Percentiles rank a stretch among this genome's conserved stretches.
Evolutionary conservation across 2,329 filamentous ascomycete species (phyloP).

Genomic region (Fusarium mangiferae): DNA sequence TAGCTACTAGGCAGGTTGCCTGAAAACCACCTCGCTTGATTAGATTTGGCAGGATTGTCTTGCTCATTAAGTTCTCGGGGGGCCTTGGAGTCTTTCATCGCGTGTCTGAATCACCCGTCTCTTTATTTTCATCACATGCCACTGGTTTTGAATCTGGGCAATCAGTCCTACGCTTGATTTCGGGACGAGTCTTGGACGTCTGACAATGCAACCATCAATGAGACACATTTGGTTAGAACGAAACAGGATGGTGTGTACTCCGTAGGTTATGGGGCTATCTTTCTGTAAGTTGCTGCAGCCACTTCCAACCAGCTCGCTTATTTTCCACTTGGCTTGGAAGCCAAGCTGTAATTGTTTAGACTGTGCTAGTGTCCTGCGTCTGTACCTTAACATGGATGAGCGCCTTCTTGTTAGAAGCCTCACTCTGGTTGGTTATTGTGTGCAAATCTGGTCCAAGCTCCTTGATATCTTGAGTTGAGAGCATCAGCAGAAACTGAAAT

Average conservation of each 20-base stretch:
- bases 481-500: slow-evolving; percentile 1
- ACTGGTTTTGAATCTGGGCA: slow-evolving; percentile 21
- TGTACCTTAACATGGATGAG: slow-evolving; percentile 22
- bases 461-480: slow-evolving; percentile 11
- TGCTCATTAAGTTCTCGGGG: slow-evolving; percentile 5
- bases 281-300: slow-evolving; percentile 38
- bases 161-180: slow-evolving; percentile 32
- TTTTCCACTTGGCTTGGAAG: slow-evolving; percentile 29
- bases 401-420: slow-evolving; percentile 2
- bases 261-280: slow-evolving; percentile 12
- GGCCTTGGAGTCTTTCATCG: not conserved
- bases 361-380: slow-evolving; percentile 7
- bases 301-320: slow-evolving; percentile 34
- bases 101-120: slow-evolving; percentile 8
- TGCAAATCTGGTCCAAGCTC: slow-evolving; percentile 37
- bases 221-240: slow-evolving; percentile 34
- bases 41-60: not conserved
- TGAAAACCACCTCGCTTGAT: not conserved
- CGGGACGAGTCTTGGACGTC: slow-evolving; percentile 32
- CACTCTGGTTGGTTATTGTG: not conserved
- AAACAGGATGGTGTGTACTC: slow-evolving; percentile 25
- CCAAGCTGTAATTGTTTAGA: slow-evolving; percentile 27
- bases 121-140: slow-evolving; percentile 24
- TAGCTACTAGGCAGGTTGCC: not conserved
- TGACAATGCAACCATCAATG: slow-evolving; percentile 41